Base-by-base conservation (phyloP, 148 eudicot genomes). In the Amaranthus cruentus region DNA sequence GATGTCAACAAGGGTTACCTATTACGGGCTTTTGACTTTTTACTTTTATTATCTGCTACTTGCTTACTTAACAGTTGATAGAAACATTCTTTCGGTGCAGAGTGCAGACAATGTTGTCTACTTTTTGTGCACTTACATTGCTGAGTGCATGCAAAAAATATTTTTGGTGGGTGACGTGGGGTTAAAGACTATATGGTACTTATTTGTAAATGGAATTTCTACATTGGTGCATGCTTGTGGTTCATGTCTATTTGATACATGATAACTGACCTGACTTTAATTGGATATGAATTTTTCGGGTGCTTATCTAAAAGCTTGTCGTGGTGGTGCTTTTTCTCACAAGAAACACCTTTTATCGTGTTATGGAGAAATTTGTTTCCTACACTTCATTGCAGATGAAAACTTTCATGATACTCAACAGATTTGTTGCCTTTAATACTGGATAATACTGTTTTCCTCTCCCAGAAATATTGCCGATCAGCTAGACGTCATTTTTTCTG, bases 11-110 rank as follows among this genome's bases (percentile, higher is more conserved):
- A 53, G 52, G 46, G 55, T 9, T 80, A 11, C 56, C 8, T 52
- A 70, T 58, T 75, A 61, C 73, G 11, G 55, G 47, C 55, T 38
- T 60, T 65, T 50, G 18, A 28, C 4, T 77, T 59, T 66, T 50
- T 57, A 5, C 18, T 61, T 56, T 51, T 38, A 28, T 58, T 51
- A 8, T 54, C 21, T 69, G 51, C 74, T 75, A 47, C 50, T 48
- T 70, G 73, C 71, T 63, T 68, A 55, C 43, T 50, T 47, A 50
- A 51, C 52, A 9, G 13, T 47, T 8, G 6, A 12, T 50, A 47
- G 13, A 11, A 58, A 42, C 21, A 66, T 72, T 5, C 50, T 43
- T 55, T 62, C 15, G 54, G 67, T 55, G 21, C 49, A 10, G 68
- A 21, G 50, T 9, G 12, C 56, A 38, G 9, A 28, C 38, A 28